Evolutionary conservation across 495 filamentous ascomycete genomes (phyloP), one percentile per base, ranked within the genome.

Genomic region (Staphylotrichum tortipilum): DNA sequence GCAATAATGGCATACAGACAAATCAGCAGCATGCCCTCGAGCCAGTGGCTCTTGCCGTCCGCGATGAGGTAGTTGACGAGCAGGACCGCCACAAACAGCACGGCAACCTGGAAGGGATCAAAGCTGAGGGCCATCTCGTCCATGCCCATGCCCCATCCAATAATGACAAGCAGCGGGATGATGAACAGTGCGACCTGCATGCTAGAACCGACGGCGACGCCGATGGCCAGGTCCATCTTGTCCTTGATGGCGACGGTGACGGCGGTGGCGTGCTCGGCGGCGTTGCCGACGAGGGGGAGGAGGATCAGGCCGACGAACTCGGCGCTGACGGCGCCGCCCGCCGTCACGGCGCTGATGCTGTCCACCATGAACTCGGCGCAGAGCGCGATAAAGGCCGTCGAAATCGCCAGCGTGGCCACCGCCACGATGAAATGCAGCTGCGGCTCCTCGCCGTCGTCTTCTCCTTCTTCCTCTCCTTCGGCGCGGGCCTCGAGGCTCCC

Each of bases 331-430:
- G 54, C 53, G 11, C 76, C 75, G 19, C 59, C 58, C 1, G 64
- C 59, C 0, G 87, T 86, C 36, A 95, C 66, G 24, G 80, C 75
- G 49, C 81, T 70, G 67, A 96, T 95, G 36, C 81, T 79, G 48
- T 80, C 72, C 18, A 94, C 88, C 80, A 96, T 89, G 63, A 81
- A 94, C 62, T 96, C 90, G 15, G 90, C 86, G 62, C 90, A 95
- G 30, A 94, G 70, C 15, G 84, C 90, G 44, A 96, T 86, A 29
- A 95, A 70, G 12, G 80, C 81, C 6, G 90, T 96, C 1, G 84
- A 81, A 29, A 78, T 69, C 10, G 70, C 71, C 7, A 97, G 77
- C 0, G 85, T 88, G 36, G 78, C 65, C 7, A 92, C 30, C 3
- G 90, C 89, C 35, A 86, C 83, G 30, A 56, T 56, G 34, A 90